Conservation (phyloP, 495 filamentous ascomycete genomes). For the Trichoderma reesei region DNA sequence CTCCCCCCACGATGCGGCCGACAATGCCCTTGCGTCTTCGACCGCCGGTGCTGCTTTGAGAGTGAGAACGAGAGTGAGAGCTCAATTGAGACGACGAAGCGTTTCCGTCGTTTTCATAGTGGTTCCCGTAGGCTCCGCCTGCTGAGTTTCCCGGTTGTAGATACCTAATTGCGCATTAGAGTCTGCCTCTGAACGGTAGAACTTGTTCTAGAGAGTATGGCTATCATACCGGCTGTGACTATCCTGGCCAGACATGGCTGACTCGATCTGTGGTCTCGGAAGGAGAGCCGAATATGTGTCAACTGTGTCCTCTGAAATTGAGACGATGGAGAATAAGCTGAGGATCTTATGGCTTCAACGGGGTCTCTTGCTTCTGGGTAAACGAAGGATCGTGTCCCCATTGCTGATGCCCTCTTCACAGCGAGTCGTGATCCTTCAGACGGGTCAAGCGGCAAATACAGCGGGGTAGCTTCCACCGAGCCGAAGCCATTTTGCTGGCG, state of each 20-base stretch:
- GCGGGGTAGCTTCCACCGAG: background rate
- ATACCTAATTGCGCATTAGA: background rate
- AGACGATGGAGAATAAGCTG: no score
- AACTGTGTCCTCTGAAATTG: no score
- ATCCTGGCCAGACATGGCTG: background rate
- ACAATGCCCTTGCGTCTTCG: background rate
- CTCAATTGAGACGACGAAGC: background rate
- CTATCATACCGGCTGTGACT: background rate
- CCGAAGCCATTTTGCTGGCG: background rate
- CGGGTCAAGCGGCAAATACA: background rate
- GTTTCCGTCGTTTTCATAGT: background rate
- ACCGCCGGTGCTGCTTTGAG: background rate
- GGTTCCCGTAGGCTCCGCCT: background rate
- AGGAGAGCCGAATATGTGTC: no score
- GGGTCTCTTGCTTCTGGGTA: background rate
- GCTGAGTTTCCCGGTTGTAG: background rate
- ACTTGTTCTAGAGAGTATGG: background rate
- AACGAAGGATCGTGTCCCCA: background rate
- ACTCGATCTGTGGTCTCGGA: background rate
- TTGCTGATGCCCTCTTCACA: background rate
- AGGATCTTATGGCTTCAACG: background rate
- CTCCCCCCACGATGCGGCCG: conserved; percentile 11
- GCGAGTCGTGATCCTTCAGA: background rate
- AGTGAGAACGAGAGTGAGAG: background rate
- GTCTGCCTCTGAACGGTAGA: background rate